Evolutionary conservation across 2,329 filamentous ascomycete species (phyloP), one percentile per base, ranked within the genome.

Genomic region (Fusarium lyarnte): DNA sequence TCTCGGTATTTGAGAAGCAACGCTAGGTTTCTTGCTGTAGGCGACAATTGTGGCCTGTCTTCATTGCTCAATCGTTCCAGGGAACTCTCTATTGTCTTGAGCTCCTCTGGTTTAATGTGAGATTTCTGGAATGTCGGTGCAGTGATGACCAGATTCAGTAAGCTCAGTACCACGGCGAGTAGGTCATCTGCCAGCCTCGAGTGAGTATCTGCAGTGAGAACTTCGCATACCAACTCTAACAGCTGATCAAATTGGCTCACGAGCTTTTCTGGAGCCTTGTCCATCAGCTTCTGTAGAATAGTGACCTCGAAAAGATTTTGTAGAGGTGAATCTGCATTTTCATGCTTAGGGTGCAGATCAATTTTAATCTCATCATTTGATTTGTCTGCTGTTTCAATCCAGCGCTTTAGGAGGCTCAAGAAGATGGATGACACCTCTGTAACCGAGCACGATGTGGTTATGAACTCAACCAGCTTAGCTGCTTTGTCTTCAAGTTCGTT

Each of bases 231-330:
- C 4, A 94, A 85, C 49, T 90, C 87, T 4, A 94, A 81, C 11
- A 93, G 85, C 73, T 92, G 89, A 46, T 87, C 86, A 5, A 92
- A 91, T 63, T 90, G 87, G 36, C 85, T 86, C 35, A 92, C 87
- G 17, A 94, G 84, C 69, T 88, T 90, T 27, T 91, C 87, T 2
- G 90, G 87, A 49, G 91, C 87, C 49, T 84, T 86, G 29, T 88
- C 87, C 79, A 93, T 89, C 81, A 94, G 86, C 38, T 86, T 87
- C 75, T 93, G 90, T 12, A 93, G 84, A 2, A 93, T 80, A 53
- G 89, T 89, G 9, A 90, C 84, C 69, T 92, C 86, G 10, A 87
- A 79, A 3, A 94, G 81, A 8, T 85, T 83, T 8, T 77, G 77
- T 6, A 89, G 65, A 0, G 87, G 82, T 49, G 88, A 84, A 3